Base-by-base conservation (phyloP, 2,329 filamentous ascomycete genomes). In the Aspergillus brasiliensis region DNA sequence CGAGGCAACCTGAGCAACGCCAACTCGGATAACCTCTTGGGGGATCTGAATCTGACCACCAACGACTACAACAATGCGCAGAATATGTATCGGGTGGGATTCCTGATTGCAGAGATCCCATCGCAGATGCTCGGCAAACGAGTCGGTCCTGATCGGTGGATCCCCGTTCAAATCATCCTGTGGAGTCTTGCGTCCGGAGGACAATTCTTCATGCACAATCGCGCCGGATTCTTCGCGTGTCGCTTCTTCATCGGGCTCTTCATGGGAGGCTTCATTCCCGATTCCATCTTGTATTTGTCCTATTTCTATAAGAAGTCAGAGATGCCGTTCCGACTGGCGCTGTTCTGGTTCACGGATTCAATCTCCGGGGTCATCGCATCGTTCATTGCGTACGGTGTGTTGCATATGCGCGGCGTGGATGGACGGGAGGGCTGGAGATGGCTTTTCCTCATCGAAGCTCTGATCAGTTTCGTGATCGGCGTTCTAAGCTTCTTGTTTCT, bases 221-320 rank as follows among this genome's bases (percentile, higher is more conserved):
- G 72, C 5, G 68, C 75, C 1, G 73, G 71, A 5, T 82, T 78
- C 58, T 81, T 77, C 51, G 76, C 76, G 2, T 71, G 77, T 58
- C 77, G 80, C 31, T 76, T 75, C 2, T 63, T 83, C 2, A 64
- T 84, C 2, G 82, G 81, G 1, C 71, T 83, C 2, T 65, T 81
- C 15, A 81, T 81, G 77, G 81, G 82, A 19, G 81, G 81, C 0
- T 83, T 83, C 58, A 83, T 83, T 28, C 81, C 81, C 65, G 80
- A 75, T 38, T 71, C 71, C 3, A 64, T 66, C 10, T 60, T 78
- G 1, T 76, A 74, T 31, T 62, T 75, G 3, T 75, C 73, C 2
- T 79, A 79, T 62, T 79, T 78, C 59, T 80, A 77, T 56, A 75
- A 69, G 5, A 66, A 72, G 44, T 42, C 62, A 1, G 72, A 76